Conservation (phyloP, 2,329 filamentous ascomycete species). For the Lithohypha guttulata region DNA sequence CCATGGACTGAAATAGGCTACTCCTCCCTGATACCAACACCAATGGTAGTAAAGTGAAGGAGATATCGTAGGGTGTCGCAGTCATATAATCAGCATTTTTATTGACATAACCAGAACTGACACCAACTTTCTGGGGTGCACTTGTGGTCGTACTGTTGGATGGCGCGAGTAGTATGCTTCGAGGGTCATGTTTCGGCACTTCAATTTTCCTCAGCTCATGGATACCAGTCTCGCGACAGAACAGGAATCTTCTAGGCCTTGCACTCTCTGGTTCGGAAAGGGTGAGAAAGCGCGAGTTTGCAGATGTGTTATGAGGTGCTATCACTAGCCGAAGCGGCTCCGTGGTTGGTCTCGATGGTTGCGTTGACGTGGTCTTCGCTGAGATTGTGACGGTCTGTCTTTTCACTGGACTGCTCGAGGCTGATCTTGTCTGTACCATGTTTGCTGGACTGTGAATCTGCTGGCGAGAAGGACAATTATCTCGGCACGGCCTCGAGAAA, state of each 20-base stretch:
- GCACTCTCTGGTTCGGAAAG: constrained; percentile 44
- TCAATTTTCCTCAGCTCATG: constrained; percentile 51
- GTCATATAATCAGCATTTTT: constrained; percentile 66
- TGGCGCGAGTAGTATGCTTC: constrained; percentile 46
- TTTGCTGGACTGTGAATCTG: too few relatives aligned
- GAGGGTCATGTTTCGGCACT: constrained; percentile 38
- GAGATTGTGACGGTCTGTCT: constrained; percentile 7
- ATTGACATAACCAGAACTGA: constrained; percentile 43
- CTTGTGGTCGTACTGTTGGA: neutral
- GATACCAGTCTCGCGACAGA: constrained; percentile 48
- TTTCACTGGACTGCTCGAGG: constrained; percentile 18
- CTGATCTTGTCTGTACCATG: constrained; percentile 16
- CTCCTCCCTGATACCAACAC: constrained; percentile 34
- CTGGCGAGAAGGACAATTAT: too few relatives aligned
- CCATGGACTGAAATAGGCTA: constrained; percentile 37
- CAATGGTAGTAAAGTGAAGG: constrained; percentile 73
- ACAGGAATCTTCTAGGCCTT: constrained; percentile 43
- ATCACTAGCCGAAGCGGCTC: constrained; percentile 42
- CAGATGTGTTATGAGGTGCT: constrained; percentile 43
- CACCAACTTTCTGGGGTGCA: constrained; percentile 4
- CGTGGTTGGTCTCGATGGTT: constrained; percentile 4
- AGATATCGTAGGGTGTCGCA: constrained; percentile 69
- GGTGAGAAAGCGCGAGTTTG: constrained; percentile 44
- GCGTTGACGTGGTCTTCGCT: constrained; percentile 6
- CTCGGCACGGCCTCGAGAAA: too few relatives aligned